Evolutionary conservation across 208 protist genomes (phyloP).

Genomic region (Wallacemonas sp.): DNA sequence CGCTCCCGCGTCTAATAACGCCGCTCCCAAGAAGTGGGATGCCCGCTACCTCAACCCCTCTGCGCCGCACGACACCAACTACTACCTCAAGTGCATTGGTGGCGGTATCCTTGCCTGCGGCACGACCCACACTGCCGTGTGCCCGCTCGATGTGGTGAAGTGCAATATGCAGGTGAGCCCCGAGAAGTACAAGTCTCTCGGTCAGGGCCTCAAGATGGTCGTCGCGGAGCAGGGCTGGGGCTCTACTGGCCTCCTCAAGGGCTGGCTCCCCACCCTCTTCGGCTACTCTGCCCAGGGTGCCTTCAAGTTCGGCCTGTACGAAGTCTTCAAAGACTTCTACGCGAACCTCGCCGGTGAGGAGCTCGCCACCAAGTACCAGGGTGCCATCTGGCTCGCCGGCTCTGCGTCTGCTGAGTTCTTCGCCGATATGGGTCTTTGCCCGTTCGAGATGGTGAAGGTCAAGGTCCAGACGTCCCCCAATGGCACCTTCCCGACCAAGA

Average conservation of each 20-base stretch:
- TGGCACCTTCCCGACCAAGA: constrained; percentile 78
- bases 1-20: background rate
- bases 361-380: constrained; percentile 59
- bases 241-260: constrained; percentile 75
- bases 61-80: constrained; percentile 68
- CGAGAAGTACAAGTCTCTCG: constrained; percentile 84
- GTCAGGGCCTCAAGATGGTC: constrained; percentile 66
- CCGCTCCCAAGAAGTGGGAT: constrained; percentile 55
- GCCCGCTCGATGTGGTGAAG: constrained; percentile 96
- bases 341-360: constrained; percentile 90
- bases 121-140: constrained; percentile 93
- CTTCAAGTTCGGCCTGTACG: constrained; percentile 95
- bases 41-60: constrained; percentile 73
- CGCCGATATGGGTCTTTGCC: constrained; percentile 95
- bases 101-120: constrained; percentile 94
- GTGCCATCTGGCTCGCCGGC: constrained; percentile 88
- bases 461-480: constrained; percentile 88
- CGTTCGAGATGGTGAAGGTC: constrained; percentile 95
- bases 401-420: constrained; percentile 97
- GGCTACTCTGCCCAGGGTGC: constrained; percentile 94
- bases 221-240: constrained; percentile 70
- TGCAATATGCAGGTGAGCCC: constrained; percentile 95
- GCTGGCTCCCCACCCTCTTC: constrained; percentile 91
- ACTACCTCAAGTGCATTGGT: constrained; percentile 93
- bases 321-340: constrained; percentile 94